phyloP scores from a whole-genome alignment of 2,329 filamentous ascomycete genomes.

The Monilinia fructigena region DNA sequence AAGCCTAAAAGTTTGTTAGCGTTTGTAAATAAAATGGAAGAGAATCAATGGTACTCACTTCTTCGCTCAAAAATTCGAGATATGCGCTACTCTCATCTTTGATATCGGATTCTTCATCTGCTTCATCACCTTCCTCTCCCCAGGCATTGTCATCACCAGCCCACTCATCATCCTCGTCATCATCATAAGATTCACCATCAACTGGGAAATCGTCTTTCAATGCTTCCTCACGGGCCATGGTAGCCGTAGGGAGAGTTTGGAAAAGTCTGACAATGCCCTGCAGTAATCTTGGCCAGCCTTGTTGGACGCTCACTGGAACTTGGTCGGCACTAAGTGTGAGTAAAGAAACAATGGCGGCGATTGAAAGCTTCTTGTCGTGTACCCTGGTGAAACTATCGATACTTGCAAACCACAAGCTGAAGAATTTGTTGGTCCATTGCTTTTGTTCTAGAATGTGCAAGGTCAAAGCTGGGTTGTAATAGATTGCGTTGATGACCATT shows the following conservation, averaged over 20 bases:
- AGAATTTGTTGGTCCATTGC: constrained; percentile 98
- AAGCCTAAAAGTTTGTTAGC: constrained; percentile 54
- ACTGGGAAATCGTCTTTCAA: constrained; percentile 82
- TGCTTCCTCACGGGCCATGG: constrained; percentile 90
- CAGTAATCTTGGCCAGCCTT: constrained; percentile 90
- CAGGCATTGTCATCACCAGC: constrained; percentile 79
- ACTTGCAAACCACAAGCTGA: constrained; percentile 95
- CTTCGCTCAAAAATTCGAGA: constrained; percentile 91
- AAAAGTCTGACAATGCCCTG: constrained; percentile 84
- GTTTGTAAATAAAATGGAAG: not conserved
- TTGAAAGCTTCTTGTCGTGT: constrained; percentile 98
- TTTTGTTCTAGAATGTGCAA: constrained; percentile 87
- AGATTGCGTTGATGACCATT: constrained; percentile 96
- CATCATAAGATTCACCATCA: constrained; percentile 59
- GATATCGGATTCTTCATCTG: constrained; percentile 55
- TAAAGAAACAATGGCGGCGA: constrained; percentile 85
- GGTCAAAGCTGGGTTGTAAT: constrained; percentile 88
- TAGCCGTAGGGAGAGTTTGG: constrained; percentile 80
- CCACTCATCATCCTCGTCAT: constrained; percentile 71
- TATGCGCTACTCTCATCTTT: constrained; percentile 93
- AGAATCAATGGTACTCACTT: constrained; percentile 52
- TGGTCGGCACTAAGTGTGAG: constrained; percentile 76
- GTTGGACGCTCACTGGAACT: constrained; percentile 87
- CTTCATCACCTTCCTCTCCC: constrained; percentile 70
- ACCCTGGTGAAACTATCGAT: constrained; percentile 92